These are phyloP conservation scores for Tylopilus sp. DNA, from an alignment of 768 basidiomycete genomes.

Conservation along the genomic window DNA sequence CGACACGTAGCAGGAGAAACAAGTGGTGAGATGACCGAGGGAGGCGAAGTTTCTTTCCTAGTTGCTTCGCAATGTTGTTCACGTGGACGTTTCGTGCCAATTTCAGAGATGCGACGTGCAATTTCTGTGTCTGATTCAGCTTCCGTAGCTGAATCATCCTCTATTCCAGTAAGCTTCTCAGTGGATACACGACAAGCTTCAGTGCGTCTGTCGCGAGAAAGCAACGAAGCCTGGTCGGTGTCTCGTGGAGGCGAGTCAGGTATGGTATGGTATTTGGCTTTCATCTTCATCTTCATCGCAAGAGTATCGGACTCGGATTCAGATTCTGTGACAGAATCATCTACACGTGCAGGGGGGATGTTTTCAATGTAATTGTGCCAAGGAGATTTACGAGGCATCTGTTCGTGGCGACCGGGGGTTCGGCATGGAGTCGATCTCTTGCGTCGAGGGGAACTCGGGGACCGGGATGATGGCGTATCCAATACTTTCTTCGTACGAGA, in stretches of 20 bases:
- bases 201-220: not conserved
- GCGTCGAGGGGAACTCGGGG: not conserved
- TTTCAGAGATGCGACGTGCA: slow-evolving; percentile 16
- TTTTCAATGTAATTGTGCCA: slow-evolving; percentile 7
- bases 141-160: slow-evolving; percentile 30
- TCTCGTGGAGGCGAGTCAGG: not conserved
- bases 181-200: not conserved
- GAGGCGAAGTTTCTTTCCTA: slow-evolving; percentile 6
- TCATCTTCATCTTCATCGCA: slow-evolving; percentile 11
- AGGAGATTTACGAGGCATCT: not conserved
- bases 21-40: slow-evolving; percentile 24
- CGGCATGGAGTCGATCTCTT: not conserved
- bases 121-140: slow-evolving; percentile 33
- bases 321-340: slow-evolving; percentile 31
- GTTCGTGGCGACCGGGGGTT: slow-evolving; percentile 4
- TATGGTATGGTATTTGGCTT: not conserved
- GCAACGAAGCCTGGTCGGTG: not conserved
- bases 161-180: not conserved
- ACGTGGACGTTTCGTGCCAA: slow-evolving; percentile 9
- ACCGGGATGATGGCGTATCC: not conserved
- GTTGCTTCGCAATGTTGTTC: not conserved
- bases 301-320: slow-evolving; percentile 25
- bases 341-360: slow-evolving; percentile 5
- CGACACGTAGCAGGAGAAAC: slow-evolving; percentile 25
- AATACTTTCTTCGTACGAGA: not conserved